Evolutionary conservation across 73 alveolate genomes (phyloP), one percentile per base, ranked within the genome.

Genomic region (Paramecium sexaurelia): DNA sequence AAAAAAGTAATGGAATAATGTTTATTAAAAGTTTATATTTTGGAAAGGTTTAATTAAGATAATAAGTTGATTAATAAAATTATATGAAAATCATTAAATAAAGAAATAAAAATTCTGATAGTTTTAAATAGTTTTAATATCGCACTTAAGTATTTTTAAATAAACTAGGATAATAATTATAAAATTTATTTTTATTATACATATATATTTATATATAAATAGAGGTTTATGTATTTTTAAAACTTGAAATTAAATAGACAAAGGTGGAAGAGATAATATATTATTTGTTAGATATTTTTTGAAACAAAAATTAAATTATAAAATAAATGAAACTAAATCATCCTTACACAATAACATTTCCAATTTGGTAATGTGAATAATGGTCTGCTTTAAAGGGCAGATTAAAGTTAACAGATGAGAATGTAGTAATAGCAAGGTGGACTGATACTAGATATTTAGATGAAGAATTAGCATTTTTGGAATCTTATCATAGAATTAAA

Each of bases 341-440:
- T 43, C 90, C 90, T 17, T 78, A 78, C 15, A 78, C 90, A 1
- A 40, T 78, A 17, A 78, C 90, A 22, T 78, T 78, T 43, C 90
- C 90, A 20, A 78, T 78, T 19, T 78, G 90, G 90, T 15, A 78
- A 78, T 78, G 90, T 33, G 75, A 39, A 41, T 45, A 37, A 41
- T 78, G 90, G 90, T 78, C 73, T 10, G 90, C 90, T 1, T 78
- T 78, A 33, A 37, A 61, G 41, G 90, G 90, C 9, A 78, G 90
- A 78, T 40, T 78, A 15, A 78, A 78, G 32, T 40, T 78, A 37
- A 78, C 90, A 78, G 90, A 78, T 41, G 90, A 78, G 22, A 17
- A 37, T 7, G 32, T 78, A 29, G 90, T 78, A 7, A 39, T 78
- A 10, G 68, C 75, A 20, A 5, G 90, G 19, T 78, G 68, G 75